Evolutionary conservation across 805 yeast species (phyloP), one percentile per base, ranked within the genome.

Genomic region (Wickerhamomyces xylosicus): DNA sequence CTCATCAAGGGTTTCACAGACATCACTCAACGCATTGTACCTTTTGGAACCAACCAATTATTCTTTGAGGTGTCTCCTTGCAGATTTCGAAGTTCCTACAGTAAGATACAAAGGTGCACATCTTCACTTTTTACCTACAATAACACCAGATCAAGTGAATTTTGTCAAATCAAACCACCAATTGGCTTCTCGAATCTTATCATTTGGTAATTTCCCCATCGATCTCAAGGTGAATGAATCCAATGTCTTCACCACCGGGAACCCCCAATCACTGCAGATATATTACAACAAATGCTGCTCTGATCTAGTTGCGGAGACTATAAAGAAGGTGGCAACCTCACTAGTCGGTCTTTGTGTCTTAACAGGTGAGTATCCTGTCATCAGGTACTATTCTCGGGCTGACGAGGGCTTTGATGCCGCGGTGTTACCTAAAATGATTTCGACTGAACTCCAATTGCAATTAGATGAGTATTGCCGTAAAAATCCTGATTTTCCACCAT

Each of bases 291-390:
- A 64, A 21, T 65, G 70, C 38, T 85, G 92, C 49, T 56, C 62
- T 29, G 81, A 77, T 41, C 61, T 80, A 35, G 79, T 83, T 28
- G 66, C 71, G 17, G 66, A 64, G 25, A 80, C 81, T 41, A 66
- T 85, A 14, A 62, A 68, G 16, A 59, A 59, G 37, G 74, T 83
- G 0, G 85, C 90, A 1, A 63, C 72, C 31, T 58, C 85, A 18
- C 64, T 92, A 47, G 75, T 86, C 22, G 75, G 79, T 47, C 49
- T 85, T 19, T 84, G 95, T 65, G 73, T 83, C 7, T 54, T 82
- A 9, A 77, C 92, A 2, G 94, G 94, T 13, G 97, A 89, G 53
- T 85, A 82, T 49, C 98, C 98, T 2, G 72, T 82, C 34, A 74
- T 92, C 17, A 68, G 98, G 47, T 85, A 75, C 59, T 79, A 77